phyloP scores from a whole-genome alignment of 1,284 basidiomycete species.

The Rhodotorula sp. region DNA sequence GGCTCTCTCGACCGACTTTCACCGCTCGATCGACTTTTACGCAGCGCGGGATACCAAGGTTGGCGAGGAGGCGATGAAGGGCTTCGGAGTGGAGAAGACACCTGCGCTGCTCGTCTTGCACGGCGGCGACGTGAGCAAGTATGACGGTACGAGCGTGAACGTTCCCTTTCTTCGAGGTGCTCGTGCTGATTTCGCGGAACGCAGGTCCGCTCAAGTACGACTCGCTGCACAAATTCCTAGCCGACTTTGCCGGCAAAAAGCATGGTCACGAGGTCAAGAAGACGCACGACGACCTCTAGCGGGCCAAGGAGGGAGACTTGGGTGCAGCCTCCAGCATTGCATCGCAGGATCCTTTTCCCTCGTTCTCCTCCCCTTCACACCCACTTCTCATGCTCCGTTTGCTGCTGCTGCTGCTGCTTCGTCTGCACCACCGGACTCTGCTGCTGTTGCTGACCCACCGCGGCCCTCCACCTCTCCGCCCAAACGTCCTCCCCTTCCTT shows the following conservation, averaged over 20 bases:
- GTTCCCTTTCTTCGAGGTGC: not conserved
- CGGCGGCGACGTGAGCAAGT: conserved; percentile 24
- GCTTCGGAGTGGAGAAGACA: conserved; percentile 37
- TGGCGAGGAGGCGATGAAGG: conserved; percentile 24
- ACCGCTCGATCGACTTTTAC: conserved; percentile 41
- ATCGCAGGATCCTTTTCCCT: not conserved
- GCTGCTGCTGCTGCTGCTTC: not conserved
- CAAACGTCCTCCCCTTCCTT: not conserved
- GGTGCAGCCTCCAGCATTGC: not conserved
- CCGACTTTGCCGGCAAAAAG: conserved; percentile 15
- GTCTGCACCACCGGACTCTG: not conserved
- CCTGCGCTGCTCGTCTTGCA: conserved; percentile 31
- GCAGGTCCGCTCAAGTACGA: conserved; percentile 40
- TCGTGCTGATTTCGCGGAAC: no score
- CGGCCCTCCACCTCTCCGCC: not conserved
- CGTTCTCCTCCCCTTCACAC: not conserved
- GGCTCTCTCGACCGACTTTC: conserved; percentile 44
- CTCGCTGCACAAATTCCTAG: conserved; percentile 29
- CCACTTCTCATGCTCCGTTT: not conserved
- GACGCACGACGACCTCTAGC: conserved; percentile 28
- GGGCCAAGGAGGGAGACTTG: no score
- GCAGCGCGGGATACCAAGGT: conserved; percentile 38
- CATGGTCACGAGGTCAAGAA: conserved; percentile 3
- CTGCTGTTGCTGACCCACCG: not conserved
- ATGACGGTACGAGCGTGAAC: conserved; percentile 25